Percentiles rank a stretch among this genome's conserved stretches.
These are phyloP conservation scores for Phaffia rhodozyma DNA, from an alignment of 1,284 basidiomycete species.

Conservation along the genomic window DNA sequence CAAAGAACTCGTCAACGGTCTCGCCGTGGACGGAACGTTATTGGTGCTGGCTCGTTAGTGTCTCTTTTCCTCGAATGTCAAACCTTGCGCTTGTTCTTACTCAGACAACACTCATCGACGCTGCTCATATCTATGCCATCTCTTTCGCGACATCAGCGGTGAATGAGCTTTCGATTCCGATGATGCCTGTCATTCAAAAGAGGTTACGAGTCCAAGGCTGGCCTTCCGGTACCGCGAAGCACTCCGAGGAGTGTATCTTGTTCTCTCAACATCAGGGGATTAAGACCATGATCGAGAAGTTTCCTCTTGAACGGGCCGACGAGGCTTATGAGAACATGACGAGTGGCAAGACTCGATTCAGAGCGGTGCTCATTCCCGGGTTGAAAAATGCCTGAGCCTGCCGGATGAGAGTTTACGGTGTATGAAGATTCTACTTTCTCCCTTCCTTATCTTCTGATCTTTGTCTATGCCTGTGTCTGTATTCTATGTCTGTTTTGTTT, in stretches of 20 bases:
- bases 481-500: too few relatives aligned
- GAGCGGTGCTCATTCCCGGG: constrained; percentile 27
- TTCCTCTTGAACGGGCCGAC: constrained; percentile 31
- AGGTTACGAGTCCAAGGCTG: constrained; percentile 32
- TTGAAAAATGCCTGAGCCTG: constrained; percentile 5
- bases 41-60: constrained; percentile 24
- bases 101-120: not conserved
- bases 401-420: not conserved
- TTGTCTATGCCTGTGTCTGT: too few relatives aligned
- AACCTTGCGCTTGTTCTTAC: not conserved
- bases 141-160: not conserved
- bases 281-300: constrained; percentile 32
- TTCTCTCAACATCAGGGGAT: constrained; percentile 30
- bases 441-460: too few relatives aligned
- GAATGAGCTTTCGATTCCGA: constrained; percentile 21
- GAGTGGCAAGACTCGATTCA: constrained; percentile 31
- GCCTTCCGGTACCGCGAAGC: constrained; percentile 29
- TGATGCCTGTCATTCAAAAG: constrained; percentile 30
- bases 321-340: constrained; percentile 33
- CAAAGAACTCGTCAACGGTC: constrained; percentile 28
- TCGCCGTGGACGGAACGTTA: constrained; percentile 32
- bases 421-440: too few relatives aligned
- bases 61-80: not conserved
- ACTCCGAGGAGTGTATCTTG: constrained; percentile 31
- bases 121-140: not conserved